A percentile compares a stretch with the other conserved stretches of the same genome.
These are phyloP conservation scores for Pichia gijzeniarum DNA, from an alignment of 805 yeast species.

Conservation along the genomic window DNA sequence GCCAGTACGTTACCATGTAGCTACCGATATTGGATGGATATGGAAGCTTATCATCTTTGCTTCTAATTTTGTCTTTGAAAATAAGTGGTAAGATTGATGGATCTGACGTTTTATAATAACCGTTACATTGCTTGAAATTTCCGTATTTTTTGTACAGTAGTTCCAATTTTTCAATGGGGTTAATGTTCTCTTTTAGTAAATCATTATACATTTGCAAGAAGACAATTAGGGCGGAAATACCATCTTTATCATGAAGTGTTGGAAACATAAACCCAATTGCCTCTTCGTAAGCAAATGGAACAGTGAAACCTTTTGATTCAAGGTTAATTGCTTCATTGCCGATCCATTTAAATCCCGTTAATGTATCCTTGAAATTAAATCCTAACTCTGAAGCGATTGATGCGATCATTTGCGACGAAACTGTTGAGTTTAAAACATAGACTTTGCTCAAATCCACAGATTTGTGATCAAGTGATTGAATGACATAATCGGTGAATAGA, in stretches of 20 bases:
- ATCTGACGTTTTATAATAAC: slow-evolving; percentile 67
- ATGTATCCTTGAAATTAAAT: slow-evolving; percentile 67
- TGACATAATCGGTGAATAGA: slow-evolving; percentile 64
- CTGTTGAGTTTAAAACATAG: slow-evolving; percentile 79
- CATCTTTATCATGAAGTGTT: slow-evolving; percentile 86
- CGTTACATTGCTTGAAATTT: slow-evolving; percentile 76
- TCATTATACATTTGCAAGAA: slow-evolving; percentile 62
- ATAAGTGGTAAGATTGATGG: slow-evolving; percentile 44
- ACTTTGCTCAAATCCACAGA: slow-evolving; percentile 29
- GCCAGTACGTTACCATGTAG: slow-evolving; percentile 56
- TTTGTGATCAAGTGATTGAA: slow-evolving; percentile 24
- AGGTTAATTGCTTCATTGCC: slow-evolving; percentile 81
- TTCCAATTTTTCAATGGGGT: slow-evolving; percentile 46
- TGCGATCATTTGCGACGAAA: slow-evolving; percentile 75
- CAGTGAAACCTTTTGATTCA: slow-evolving; percentile 53
- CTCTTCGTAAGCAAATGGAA: slow-evolving; percentile 91
- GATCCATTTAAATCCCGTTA: slow-evolving; percentile 97
- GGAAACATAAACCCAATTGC: slow-evolving; percentile 94
- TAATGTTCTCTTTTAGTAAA: slow-evolving; percentile 38
- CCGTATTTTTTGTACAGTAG: slow-evolving; percentile 64
- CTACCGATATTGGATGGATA: slow-evolving; percentile 51
- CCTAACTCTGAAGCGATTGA: slow-evolving; percentile 60
- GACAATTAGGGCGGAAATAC: slow-evolving; percentile 70
- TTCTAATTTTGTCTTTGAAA: slow-evolving; percentile 42
- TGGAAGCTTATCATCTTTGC: neutral